These are phyloP conservation scores for Domatiomyces globalis DNA, from an alignment of 2,329 filamentous ascomycete species.

Conservation along the genomic window DNA sequence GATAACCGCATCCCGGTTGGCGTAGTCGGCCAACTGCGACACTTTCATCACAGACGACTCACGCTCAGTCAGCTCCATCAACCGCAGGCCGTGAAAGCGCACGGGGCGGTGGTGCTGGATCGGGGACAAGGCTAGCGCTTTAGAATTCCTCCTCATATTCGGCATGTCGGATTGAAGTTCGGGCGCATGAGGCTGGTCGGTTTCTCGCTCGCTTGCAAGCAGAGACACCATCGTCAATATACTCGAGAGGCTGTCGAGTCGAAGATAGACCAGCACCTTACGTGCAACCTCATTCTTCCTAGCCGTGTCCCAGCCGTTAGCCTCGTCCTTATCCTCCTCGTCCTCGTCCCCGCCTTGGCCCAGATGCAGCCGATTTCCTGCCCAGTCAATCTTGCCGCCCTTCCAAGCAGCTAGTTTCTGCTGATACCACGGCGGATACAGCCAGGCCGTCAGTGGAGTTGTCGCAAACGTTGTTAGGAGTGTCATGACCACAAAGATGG, in stretches of 20 bases:
- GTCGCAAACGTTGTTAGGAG: conserved; percentile 73
- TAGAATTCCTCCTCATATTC: conserved; percentile 6
- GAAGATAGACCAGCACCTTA: conserved; percentile 64
- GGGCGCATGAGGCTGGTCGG: conserved; percentile 15
- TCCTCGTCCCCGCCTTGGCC: conserved; percentile 23
- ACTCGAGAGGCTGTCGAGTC: conserved; percentile 69
- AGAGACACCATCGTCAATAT: conserved; percentile 71
- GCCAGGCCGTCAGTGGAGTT: conserved; percentile 55
- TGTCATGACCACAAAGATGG: conserved; percentile 91
- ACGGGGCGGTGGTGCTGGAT: conserved; percentile 36
- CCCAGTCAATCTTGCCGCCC: conserved; percentile 83
- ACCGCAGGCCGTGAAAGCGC: conserved; percentile 68
- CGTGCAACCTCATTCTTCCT: conserved; percentile 27
- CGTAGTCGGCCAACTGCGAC: conserved; percentile 62
- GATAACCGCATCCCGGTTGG: conserved; percentile 64
- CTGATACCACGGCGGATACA: conserved; percentile 69
- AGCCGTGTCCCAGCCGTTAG: conserved; percentile 6
- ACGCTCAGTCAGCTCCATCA: conserved; percentile 79
- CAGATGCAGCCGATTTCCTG: conserved; percentile 40
- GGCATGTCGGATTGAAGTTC: conserved; percentile 8
- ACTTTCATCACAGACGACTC: conserved; percentile 93
- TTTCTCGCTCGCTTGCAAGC: conserved; percentile 28
- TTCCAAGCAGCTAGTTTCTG: conserved; percentile 61
- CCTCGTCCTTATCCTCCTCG: background rate
- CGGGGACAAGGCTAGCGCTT: conserved; percentile 4